phyloP scores from a whole-genome alignment of 306 rosid genomes.

The Vicia sativa region DNA sequence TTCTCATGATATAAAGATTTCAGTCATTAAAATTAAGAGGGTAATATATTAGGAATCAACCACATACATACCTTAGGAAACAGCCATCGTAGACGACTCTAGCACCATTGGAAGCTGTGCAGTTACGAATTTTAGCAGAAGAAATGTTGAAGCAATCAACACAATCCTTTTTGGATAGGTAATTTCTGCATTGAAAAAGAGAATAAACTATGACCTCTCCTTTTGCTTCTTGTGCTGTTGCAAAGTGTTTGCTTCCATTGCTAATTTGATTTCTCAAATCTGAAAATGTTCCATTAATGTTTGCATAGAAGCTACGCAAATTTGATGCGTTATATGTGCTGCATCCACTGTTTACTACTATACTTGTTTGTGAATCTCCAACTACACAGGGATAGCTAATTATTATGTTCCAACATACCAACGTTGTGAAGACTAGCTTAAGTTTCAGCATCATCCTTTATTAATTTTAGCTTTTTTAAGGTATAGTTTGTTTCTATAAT shows the following conservation, averaged over 20 bases:
- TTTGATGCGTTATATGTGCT: constrained; percentile 51
- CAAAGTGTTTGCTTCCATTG: constrained; percentile 46
- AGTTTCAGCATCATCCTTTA: not conserved
- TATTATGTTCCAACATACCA: constrained; percentile 30
- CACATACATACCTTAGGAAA: constrained; percentile 57
- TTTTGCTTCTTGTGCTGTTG: constrained; percentile 40
- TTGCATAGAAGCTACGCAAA: constrained; percentile 34
- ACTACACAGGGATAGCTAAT: constrained; percentile 7
- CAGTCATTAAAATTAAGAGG: too few species aligned
- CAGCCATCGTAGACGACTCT: constrained; percentile 69
- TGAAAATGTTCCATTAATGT: constrained; percentile 47
- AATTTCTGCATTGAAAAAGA: constrained; percentile 62
- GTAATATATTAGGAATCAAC: too few species aligned
- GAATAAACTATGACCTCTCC: constrained; percentile 43
- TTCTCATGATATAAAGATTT: too few species aligned
- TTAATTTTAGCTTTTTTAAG: not conserved
- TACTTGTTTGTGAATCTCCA: constrained; percentile 47
- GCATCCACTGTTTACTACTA: constrained; percentile 48
- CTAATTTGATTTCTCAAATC: constrained; percentile 38
- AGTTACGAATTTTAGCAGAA: constrained; percentile 48
- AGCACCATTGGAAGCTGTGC: constrained; percentile 59
- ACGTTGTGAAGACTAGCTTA: constrained; percentile 3
- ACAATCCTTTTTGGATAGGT: constrained; percentile 56
- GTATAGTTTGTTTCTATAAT: not conserved
- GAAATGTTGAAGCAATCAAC: constrained; percentile 49